These are phyloP conservation scores for Massarina eburnea DNA, from an alignment of 2,329 filamentous ascomycete species.

Conservation along the genomic window DNA sequence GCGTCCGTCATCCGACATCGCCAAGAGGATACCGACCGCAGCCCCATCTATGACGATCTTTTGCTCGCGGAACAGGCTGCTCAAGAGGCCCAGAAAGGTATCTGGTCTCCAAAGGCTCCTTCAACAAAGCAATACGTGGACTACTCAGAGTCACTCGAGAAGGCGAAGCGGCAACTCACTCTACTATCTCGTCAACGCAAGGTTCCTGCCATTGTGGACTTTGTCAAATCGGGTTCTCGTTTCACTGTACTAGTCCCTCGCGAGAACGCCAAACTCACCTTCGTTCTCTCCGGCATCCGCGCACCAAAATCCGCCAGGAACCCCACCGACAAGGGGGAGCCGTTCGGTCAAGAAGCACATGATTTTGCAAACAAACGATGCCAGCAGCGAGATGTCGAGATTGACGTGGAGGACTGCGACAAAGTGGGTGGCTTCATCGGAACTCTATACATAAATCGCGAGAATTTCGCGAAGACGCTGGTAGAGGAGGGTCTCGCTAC, in stretches of 20 bases:
- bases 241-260: constrained; percentile 91
- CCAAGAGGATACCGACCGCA: constrained; percentile 90
- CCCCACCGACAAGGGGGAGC: constrained; percentile 79
- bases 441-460: constrained; percentile 86
- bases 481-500: constrained; percentile 92
- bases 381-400: constrained; percentile 93
- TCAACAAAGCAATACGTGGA: constrained; percentile 82
- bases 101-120: constrained; percentile 89
- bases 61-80: constrained; percentile 77
- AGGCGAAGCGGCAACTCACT: constrained; percentile 90
- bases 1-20: constrained; percentile 92
- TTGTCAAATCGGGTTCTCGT: constrained; percentile 93
- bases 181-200: constrained; percentile 88
- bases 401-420: constrained; percentile 92
- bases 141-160: constrained; percentile 88
- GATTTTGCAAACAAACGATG: constrained; percentile 86
- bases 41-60: constrained; percentile 89
- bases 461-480: constrained; percentile 91
- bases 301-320: constrained; percentile 84
- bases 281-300: constrained; percentile 90
- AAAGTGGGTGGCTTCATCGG: constrained; percentile 98
- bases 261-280: constrained; percentile 90
- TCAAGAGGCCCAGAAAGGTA: constrained; percentile 85
- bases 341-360: constrained; percentile 91
- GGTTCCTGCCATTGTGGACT: constrained; percentile 91